Conservation (phyloP, 2,329 filamentous ascomycete species). For the Xenoacremonium recifei region DNA sequence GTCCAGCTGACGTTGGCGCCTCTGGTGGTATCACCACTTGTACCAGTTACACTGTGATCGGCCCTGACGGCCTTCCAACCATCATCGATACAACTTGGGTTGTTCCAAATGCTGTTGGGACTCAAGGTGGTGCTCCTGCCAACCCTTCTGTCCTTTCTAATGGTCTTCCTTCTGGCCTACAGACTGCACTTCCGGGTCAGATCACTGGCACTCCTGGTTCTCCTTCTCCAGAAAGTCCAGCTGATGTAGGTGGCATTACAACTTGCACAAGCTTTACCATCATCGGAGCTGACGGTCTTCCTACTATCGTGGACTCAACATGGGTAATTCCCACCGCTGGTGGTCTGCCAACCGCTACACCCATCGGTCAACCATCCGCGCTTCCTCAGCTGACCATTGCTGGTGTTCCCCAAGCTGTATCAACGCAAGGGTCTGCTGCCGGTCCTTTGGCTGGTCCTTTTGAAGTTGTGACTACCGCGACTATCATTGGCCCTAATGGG, state of each 20-base stretch:
- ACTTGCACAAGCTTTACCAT: constrained; percentile 31
- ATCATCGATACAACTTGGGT: constrained; percentile 32
- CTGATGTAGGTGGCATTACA: constrained; percentile 11
- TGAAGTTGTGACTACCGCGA: constrained; percentile 30
- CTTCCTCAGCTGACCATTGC: constrained; percentile 10
- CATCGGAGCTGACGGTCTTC: constrained; percentile 26
- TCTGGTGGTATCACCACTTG: constrained; percentile 14
- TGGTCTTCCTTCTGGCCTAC: constrained; percentile 15
- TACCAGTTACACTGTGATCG: constrained; percentile 19
- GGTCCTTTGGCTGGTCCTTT: constrained; percentile 14
- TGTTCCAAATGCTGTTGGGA: constrained; percentile 19
- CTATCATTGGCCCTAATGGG: constrained; percentile 32
- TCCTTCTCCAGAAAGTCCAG: constrained; percentile 5
- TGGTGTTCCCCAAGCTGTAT: constrained; percentile 3
- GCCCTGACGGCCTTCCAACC: constrained; percentile 23
- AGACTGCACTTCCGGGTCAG: constrained; percentile 22
- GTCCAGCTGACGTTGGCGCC: neutral
- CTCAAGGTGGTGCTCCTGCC: constrained; percentile 15
- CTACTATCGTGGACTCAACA: constrained; percentile 31
- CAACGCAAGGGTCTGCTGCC: constrained; percentile 12
- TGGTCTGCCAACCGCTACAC: constrained; percentile 17
- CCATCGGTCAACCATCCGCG: constrained; percentile 14
- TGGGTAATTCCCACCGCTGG: constrained; percentile 23
- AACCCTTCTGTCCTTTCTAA: constrained; percentile 10
- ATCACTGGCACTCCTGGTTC: constrained; percentile 11